Percentiles rank a stretch among this genome's conserved stretches.
Evolutionary conservation across 345 rosid species (phyloP).

Genomic region (Aquilaria yunnanensis): DNA sequence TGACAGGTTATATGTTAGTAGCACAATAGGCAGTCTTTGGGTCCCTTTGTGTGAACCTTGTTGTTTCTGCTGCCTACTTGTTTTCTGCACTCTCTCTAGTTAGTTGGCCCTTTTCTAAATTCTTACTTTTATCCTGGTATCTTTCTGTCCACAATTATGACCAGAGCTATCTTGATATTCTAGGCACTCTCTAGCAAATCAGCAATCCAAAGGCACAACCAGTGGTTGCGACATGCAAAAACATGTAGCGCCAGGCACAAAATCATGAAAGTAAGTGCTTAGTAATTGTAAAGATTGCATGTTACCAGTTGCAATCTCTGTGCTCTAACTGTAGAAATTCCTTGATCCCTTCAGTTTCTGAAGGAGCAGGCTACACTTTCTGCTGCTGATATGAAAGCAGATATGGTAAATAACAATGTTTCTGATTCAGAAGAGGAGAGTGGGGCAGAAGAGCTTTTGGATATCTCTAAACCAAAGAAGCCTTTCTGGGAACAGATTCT

Average conservation of each 20-base stretch:
- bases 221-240: conserved; percentile 84
- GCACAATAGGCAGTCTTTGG: no score
- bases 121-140: no score
- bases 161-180: conserved; percentile 9
- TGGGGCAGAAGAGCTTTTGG: conserved; percentile 46
- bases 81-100: no score
- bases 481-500: conserved; percentile 64
- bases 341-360: conserved; percentile 47
- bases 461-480: conserved; percentile 30
- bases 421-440: conserved; percentile 57
- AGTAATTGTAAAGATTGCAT: background rate
- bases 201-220: conserved; percentile 76
- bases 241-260: conserved; percentile 88
- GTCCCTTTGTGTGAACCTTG: no score
- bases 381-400: conserved; percentile 71
- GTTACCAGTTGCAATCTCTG: conserved; percentile 5
- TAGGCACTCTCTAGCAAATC: conserved; percentile 85
- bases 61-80: no score
- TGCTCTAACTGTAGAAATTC: conserved; percentile 7
- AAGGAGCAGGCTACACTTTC: conserved; percentile 79
- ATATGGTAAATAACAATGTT: conserved; percentile 50
- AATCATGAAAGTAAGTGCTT: conserved; percentile 59
- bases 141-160: no score
- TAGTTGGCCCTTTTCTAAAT: no score
- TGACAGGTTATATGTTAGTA: no score